Percentiles rank a stretch among this genome's conserved stretches.
Conservation (phyloP, 257 asterid genomes). For the Solanum clarkiae region DNA sequence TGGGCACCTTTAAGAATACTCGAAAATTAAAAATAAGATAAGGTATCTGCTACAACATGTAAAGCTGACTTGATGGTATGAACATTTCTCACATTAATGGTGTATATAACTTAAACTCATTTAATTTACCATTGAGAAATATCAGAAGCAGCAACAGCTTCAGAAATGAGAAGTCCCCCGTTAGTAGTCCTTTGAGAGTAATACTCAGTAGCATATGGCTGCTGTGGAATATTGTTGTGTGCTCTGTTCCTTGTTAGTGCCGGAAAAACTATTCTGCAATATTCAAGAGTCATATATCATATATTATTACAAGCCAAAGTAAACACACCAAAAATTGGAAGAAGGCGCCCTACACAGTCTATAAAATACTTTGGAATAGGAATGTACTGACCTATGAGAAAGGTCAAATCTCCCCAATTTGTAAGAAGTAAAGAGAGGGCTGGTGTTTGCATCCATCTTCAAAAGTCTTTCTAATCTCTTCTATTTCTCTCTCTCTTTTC, state of each 20-base stretch:
- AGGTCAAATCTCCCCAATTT: not conserved
- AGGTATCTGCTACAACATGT: no score
- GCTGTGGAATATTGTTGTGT: conserved; percentile 12
- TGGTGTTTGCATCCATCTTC: not conserved
- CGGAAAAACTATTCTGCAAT: conserved; percentile 22
- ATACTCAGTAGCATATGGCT: conserved; percentile 16
- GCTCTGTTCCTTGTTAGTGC: conserved; percentile 24
- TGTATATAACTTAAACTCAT: no score
- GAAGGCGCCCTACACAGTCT: no score
- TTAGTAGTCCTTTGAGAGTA: conserved; percentile 25
- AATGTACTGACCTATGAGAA: not conserved
- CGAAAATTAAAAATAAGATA: not conserved
- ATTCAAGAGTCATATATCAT: not conserved
- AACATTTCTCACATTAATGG: no score
- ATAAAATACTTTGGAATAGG: no score
- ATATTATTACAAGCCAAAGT: not conserved
- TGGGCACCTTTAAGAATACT: conserved; percentile 16
- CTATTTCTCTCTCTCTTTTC: not conserved
- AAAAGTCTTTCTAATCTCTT: not conserved
- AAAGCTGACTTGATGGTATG: no score
- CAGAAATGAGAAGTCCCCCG: conserved; percentile 29
- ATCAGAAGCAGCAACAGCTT: conserved; percentile 21
- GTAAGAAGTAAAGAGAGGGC: not conserved
- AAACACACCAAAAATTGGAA: no score
- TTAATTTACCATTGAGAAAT: not conserved